Conservation (phyloP, 139 green algal species). For the Chlorella sp. region DNA sequence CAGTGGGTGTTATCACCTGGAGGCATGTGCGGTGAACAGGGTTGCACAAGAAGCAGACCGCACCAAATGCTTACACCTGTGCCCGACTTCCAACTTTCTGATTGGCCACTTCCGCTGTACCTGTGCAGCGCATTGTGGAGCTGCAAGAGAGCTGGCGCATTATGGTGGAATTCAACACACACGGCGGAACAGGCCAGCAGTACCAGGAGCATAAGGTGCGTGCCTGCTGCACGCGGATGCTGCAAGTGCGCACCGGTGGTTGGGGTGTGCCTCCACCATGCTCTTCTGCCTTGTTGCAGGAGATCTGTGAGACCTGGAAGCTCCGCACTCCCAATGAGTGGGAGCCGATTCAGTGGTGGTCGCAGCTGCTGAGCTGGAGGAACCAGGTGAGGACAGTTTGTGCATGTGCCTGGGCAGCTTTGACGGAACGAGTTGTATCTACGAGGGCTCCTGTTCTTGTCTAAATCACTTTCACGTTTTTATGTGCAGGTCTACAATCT, state of each 20-base stretch:
- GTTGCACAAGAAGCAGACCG: too few relatives aligned
- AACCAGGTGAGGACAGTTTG: constrained; percentile 65
- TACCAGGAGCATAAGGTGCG: constrained; percentile 64
- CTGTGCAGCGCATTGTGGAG: constrained; percentile 88
- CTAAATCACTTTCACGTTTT: not conserved
- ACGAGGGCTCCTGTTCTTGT: not conserved
- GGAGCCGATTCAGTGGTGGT: constrained; percentile 92
- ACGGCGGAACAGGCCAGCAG: constrained; percentile 48
- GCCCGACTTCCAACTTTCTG: too few relatives aligned
- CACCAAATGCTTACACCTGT: not conserved
- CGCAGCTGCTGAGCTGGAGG: constrained; percentile 94
- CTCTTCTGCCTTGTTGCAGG: constrained; percentile 53
- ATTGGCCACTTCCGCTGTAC: constrained; percentile 16
- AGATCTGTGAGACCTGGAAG: constrained; percentile 93
- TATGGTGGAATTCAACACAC: constrained; percentile 69
- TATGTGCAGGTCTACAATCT: constrained; percentile 87
- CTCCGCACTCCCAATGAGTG: constrained; percentile 95
- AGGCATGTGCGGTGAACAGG: too few relatives aligned
- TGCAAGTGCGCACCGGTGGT: not conserved
- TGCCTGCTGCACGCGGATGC: not conserved
- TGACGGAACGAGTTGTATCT: not conserved
- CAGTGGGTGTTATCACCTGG: too few relatives aligned
- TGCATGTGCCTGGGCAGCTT: too few relatives aligned
- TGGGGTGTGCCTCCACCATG: not conserved
- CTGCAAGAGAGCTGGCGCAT: constrained; percentile 86